Conservation (phyloP, 306 rosid species). For the Trichosanthes truncata region DNA sequence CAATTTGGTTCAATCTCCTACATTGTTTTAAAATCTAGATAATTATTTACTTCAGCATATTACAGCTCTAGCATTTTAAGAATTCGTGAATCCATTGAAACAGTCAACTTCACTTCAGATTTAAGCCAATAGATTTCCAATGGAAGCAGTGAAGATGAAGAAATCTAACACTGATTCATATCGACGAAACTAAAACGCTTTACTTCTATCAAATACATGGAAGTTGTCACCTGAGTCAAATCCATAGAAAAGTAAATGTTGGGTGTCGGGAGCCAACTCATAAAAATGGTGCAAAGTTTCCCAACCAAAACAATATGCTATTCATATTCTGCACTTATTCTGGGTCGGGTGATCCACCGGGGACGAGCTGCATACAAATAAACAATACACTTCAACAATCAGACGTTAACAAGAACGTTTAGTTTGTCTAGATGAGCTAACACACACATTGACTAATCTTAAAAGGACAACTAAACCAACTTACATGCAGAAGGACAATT, state of each 20-base stretch:
- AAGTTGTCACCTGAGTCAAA: neutral
- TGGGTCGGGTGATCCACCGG: conserved; percentile 5
- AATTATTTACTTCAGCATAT: neutral
- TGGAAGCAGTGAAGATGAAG: neutral
- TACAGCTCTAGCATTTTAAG: neutral
- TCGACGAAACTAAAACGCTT: neutral
- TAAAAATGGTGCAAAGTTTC: neutral
- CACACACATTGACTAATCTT: neutral
- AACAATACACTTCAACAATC: neutral
- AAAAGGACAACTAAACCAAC: neutral
- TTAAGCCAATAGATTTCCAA: neutral
- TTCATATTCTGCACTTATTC: neutral
- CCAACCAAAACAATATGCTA: neutral
- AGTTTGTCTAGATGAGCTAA: neutral
- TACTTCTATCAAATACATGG: conserved; percentile 2
- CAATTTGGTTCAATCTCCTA: neutral
- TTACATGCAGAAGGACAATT: neutral
- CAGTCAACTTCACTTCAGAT: neutral
- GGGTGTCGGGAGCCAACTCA: neutral
- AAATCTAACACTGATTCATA: neutral
- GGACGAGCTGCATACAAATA: neutral
- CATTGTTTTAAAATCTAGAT: neutral
- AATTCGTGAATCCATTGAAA: neutral
- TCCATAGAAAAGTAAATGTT: neutral
- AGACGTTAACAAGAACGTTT: neutral